Evolutionary conservation across 805 yeast genomes (phyloP).

Genomic region (Candida dendrica): DNA sequence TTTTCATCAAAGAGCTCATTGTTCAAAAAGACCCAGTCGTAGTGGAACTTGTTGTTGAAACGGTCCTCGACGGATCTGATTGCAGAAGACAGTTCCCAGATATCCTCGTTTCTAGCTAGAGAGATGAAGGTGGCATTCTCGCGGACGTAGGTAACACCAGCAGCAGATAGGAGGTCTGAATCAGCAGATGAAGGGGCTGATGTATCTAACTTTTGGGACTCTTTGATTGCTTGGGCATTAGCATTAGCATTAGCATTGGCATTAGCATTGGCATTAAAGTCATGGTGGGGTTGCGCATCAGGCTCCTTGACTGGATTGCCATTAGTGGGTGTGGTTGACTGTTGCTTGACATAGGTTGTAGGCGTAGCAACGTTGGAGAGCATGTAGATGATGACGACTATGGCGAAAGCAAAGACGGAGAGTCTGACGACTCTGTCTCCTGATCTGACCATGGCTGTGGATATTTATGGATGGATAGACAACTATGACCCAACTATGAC

Average conservation of each 20-base stretch:
- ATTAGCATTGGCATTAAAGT: not conserved
- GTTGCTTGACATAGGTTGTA: slow-evolving; percentile 1
- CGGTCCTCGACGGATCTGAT: slow-evolving; percentile 82
- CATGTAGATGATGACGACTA: slow-evolving; percentile 12
- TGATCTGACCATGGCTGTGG: slow-evolving; percentile 12
- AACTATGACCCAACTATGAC: too few species aligned
- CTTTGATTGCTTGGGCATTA: not conserved
- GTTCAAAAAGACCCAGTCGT: slow-evolving; percentile 94
- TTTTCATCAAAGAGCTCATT: slow-evolving; percentile 81
- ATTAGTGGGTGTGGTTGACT: not conserved
- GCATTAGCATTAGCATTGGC: not conserved
- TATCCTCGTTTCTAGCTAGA: slow-evolving; percentile 70
- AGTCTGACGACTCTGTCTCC: slow-evolving; percentile 14
- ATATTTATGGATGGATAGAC: too few species aligned
- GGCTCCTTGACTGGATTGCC: not conserved
- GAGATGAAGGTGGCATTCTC: slow-evolving; percentile 78
- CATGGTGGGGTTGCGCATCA: too few species aligned
- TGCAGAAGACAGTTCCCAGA: slow-evolving; percentile 53
- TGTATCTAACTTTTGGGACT: too few species aligned
- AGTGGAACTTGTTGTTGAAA: slow-evolving; percentile 71
- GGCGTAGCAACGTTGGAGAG: slow-evolving; percentile 7
- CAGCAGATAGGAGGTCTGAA: not conserved
- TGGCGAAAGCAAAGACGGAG: slow-evolving; percentile 11
- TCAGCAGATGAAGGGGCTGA: too few species aligned
- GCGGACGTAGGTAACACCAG: slow-evolving; percentile 22